A percentile compares a stretch with the other conserved stretches of the same genome.
phyloP scores from a whole-genome alignment of 2,329 filamentous ascomycete genomes.

The Botrytis aclada region DNA sequence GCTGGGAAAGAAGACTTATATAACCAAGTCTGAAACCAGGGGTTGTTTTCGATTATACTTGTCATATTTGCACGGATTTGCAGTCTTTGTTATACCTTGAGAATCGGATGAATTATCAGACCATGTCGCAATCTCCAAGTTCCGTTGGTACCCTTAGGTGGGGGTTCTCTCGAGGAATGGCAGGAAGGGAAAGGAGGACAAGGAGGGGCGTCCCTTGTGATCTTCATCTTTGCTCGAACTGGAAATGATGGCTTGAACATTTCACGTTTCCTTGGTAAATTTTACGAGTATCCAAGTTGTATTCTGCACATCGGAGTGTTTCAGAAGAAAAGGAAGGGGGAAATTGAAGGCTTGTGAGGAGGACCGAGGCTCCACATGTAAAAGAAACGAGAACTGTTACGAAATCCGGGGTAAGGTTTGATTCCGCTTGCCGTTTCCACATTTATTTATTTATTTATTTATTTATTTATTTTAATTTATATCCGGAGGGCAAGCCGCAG shows the following conservation, averaged over 20 bases:
- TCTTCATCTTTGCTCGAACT: background rate
- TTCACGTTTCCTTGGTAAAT: background rate
- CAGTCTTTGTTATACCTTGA: background rate
- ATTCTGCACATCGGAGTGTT: background rate
- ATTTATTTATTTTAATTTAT: no score
- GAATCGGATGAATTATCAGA: constrained; percentile 10
- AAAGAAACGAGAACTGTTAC: background rate
- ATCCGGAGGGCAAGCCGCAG: no score
- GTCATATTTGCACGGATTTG: background rate
- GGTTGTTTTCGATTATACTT: background rate
- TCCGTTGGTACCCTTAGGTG: constrained; percentile 3
- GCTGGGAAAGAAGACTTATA: background rate
- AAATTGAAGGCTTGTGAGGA: background rate
- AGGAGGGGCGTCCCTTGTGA: background rate
- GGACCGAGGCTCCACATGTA: background rate
- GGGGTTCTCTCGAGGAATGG: background rate
- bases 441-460: no score
- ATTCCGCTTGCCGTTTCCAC: background rate
- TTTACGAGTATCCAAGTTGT: no score
- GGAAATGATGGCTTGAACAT: background rate
- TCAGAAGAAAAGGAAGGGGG: background rate
- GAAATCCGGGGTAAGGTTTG: background rate
- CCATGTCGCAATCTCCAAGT: constrained; percentile 26
- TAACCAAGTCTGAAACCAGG: background rate
- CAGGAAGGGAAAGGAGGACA: background rate